phyloP scores from a whole-genome alignment of 805 yeast species.

The Lipomyces starkeyi region DNA sequence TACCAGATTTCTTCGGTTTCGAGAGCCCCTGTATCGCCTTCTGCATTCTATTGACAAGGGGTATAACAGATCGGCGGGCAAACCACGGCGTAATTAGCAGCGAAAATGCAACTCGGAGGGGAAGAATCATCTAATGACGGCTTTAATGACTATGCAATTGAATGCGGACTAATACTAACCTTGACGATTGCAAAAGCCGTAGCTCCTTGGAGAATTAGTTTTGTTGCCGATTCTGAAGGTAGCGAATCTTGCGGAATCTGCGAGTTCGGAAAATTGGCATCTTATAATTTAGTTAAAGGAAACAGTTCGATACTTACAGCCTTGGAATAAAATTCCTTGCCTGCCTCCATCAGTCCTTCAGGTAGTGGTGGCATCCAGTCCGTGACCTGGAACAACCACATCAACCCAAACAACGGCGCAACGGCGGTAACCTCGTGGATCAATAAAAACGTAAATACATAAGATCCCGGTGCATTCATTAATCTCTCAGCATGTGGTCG shows the following conservation, averaged over 20 bases:
- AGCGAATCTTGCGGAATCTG: constrained; percentile 22
- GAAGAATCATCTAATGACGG: constrained; percentile 52
- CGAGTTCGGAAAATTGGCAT: neutral
- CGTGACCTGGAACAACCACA: constrained; percentile 68
- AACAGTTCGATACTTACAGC: constrained; percentile 48
- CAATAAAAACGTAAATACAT: constrained; percentile 66
- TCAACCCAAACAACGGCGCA: constrained; percentile 67
- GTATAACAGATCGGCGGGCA: constrained; percentile 58
- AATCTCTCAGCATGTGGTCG: constrained; percentile 58
- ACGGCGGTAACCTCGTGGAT: constrained; percentile 80
- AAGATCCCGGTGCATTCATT: constrained; percentile 62
- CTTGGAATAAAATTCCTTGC: constrained; percentile 62
- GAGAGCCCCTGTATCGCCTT: neutral
- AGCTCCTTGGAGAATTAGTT: constrained; percentile 71
- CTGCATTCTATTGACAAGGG: constrained; percentile 39
- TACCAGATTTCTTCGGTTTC: neutral
- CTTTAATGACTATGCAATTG: neutral
- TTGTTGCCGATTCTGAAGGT: constrained; percentile 57
- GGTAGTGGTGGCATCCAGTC: constrained; percentile 60
- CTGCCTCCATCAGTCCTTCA: constrained; percentile 63
- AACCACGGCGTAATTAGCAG: constrained; percentile 63
- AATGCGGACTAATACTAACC: constrained; percentile 32
- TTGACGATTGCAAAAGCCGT: constrained; percentile 75
- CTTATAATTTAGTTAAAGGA: neutral
- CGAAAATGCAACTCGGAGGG: constrained; percentile 59